Percentiles rank a stretch among this genome's conserved stretches.
Evolutionary conservation across 108 stramenopile genomes (phyloP).

Genomic region (Stephanodiscus minutulus): DNA sequence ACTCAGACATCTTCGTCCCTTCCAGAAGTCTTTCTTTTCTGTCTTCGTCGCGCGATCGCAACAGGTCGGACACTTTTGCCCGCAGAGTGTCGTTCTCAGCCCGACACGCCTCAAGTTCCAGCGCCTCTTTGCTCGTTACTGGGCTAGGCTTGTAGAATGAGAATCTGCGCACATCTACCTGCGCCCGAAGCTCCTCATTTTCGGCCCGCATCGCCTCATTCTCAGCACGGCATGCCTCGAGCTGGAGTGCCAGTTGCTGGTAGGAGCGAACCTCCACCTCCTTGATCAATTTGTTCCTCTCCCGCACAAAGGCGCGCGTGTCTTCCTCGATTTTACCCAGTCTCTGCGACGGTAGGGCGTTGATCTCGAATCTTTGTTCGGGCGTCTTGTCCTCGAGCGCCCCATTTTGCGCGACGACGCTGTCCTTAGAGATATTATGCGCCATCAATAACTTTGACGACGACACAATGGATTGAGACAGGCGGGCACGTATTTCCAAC

Average conservation of each 20-base stretch:
- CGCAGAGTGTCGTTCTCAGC: neutral
- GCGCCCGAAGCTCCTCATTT: no score
- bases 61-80: neutral
- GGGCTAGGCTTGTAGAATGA: no score
- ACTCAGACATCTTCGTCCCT: neutral
- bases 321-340: constrained; percentile 14
- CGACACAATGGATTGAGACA: neutral
- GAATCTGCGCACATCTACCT: no score
- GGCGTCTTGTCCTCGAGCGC: neutral
- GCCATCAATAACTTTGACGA: no score
- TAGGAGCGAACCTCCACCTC: constrained; percentile 29
- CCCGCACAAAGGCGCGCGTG: constrained; percentile 3
- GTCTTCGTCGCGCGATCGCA: neutral
- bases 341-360: constrained; percentile 9
- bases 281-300: constrained; percentile 26
- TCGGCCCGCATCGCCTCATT: constrained; percentile 1
- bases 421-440: no score
- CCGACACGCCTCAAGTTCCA: neutral
- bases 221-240: constrained; percentile 2
- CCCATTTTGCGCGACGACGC: no score
- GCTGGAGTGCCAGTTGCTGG: constrained; percentile 9
- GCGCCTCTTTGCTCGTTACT: no score
- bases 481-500: neutral
- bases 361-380: no score
- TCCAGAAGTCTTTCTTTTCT: neutral